Base-by-base conservation (phyloP, 805 yeast species). In the Saccharomycopsis fodiens region DNA sequence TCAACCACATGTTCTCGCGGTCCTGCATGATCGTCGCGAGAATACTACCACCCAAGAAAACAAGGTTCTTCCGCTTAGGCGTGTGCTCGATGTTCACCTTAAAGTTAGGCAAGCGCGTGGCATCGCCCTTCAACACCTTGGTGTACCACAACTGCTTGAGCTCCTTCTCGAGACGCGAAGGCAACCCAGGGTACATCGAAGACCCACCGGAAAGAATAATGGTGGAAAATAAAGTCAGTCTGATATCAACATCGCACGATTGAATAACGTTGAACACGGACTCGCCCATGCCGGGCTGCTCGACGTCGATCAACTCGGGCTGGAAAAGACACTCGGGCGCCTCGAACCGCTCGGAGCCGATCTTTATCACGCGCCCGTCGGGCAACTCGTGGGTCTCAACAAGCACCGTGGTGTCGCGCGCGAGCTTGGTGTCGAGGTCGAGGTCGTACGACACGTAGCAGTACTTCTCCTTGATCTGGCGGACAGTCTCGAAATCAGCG, bases 51-150 rank as follows among this genome's bases (percentile, higher is more conserved):
- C 98, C 98, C 55, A 91, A 81, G 66, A 93, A 93, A 30, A 93
- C 98, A 97, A 93, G 91, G 65, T 93, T 96, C 63, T 89, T 84
- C 73, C 98, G 87, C 72, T 97, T 79, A 55, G 98, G 98, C 35
- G 98, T 97, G 64, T 93, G 97, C 65, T 93, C 97, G 58, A 93
- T 93, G 66, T 91, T 79, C 35, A 93, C 96, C 66, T 93, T 93
- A 68, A 93, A 91, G 66, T 89, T 89, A 51, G 78, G 85, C 54
- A 93, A 72, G 59, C 97, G 75, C 15, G 87, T 60, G 22, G 97
- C 80, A 65, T 93, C 95, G 42, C 88, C 88, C 53, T 82, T 78
- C 50, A 93, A 76, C 16, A 93, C 96, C 59, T 79, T 78, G 2
- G 94, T 81, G 55, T 85, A 80, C 97, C 97, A 93, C 56, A 86